These are phyloP conservation scores for Polyporus tsugae DNA, from an alignment of 1,284 basidiomycete species.

Conservation along the genomic window DNA sequence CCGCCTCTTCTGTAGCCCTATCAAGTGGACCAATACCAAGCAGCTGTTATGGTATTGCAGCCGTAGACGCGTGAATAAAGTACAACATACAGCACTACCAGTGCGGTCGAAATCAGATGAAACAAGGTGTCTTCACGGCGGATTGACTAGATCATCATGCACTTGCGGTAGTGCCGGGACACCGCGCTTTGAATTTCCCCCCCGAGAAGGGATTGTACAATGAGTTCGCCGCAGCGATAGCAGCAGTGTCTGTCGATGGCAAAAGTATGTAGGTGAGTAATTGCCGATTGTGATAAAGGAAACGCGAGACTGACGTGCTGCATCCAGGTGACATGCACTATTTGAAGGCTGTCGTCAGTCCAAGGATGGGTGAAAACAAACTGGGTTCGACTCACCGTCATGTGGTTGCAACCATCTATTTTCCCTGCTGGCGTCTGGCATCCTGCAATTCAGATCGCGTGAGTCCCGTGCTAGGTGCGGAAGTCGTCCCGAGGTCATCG, in stretches of 20 bases:
- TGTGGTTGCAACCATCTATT: constrained; percentile 66
- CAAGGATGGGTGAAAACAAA: background rate
- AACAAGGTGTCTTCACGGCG: background rate
- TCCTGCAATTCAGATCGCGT: constrained; percentile 46
- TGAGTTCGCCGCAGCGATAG: constrained; percentile 60
- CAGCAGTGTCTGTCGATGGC: constrained; percentile 59
- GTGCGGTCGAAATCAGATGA: background rate
- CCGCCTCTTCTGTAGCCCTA: background rate
- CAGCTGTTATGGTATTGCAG: constrained; percentile 1
- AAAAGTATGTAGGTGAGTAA: background rate
- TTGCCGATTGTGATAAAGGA: background rate
- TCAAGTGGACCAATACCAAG: background rate
- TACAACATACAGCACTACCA: background rate
- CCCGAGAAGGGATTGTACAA: constrained; percentile 55
- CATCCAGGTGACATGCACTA: constrained; percentile 67
- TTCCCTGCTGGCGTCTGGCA: constrained; percentile 69
- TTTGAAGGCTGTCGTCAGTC: background rate
- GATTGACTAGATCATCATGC: too few species aligned
- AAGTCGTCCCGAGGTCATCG: too few species aligned
- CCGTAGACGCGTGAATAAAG: background rate
- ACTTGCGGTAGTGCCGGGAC: background rate
- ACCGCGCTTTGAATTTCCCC: background rate
- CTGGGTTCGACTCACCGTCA: constrained; percentile 57
- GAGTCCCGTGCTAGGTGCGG: too few species aligned
- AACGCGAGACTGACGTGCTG: constrained; percentile 59